Evolutionary conservation across 2,329 filamentous ascomycete genomes (phyloP).

Genomic region (Diaporthe citri): DNA sequence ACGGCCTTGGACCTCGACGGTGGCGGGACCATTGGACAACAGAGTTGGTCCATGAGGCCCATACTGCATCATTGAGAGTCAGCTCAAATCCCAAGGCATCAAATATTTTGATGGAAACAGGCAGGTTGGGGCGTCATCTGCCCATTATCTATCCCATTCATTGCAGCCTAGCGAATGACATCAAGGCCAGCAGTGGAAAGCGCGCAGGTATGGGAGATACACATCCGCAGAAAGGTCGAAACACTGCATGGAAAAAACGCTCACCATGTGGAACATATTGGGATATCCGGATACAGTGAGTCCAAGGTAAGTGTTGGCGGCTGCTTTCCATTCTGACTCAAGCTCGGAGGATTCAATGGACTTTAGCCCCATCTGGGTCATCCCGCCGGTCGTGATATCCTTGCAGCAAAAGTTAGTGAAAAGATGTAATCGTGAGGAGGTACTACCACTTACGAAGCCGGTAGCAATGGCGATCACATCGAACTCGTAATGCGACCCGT

Average conservation of each 20-base stretch:
- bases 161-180: not conserved
- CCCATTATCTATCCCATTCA: not conserved
- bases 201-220: not conserved
- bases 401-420: not conserved
- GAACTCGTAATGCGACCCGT: slow-evolving; percentile 57
- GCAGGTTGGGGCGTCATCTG: too few species aligned
- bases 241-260: not conserved
- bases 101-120: not conserved
- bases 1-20: slow-evolving; percentile 66
- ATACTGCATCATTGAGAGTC: slow-evolving; percentile 50
- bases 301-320: slow-evolving; percentile 60
- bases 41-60: slow-evolving; percentile 69
- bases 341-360: slow-evolving; percentile 55
- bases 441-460: slow-evolving; percentile 55
- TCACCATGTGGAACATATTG: slow-evolving; percentile 61
- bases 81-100: not conserved
- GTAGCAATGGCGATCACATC: slow-evolving; percentile 61
- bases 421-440: not conserved
- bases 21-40: slow-evolving; percentile 67
- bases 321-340: slow-evolving; percentile 56
- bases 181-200: not conserved
- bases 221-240: not conserved
- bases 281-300: slow-evolving; percentile 58
- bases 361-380: slow-evolving; percentile 60
- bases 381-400: slow-evolving; percentile 46